Evolutionary conservation across 192 early-diverging fungal species (phyloP), one percentile per base, ranked within the genome.

Genomic region (Geosiphon pyriformis): DNA sequence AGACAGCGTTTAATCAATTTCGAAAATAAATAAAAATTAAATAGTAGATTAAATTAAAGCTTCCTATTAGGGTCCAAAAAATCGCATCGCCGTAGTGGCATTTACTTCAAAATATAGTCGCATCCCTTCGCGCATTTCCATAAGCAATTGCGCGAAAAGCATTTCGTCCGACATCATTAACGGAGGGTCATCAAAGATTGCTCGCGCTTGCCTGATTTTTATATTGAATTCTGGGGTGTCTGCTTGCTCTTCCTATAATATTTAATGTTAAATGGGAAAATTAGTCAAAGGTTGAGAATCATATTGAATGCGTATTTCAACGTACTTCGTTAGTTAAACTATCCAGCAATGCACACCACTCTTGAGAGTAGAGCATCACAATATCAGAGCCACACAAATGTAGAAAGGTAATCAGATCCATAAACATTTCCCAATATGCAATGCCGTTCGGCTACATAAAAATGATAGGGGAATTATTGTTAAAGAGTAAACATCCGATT

Each of bases 171-270:
- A 50, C 31, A 75, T 56, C 25, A 64, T 65, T 34, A 72, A 61
- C 32, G 77, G 71, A 23, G 77, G 77, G 48, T 72, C 53, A 48
- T 72, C 64, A 61, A 78, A 78, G 71, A 78, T 78, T n/a, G 55
- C 20, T 48, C 68, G 69, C 30, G 62, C 69, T 26, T 61, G 33
- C 54, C 46, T 53, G 12, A 70, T 42, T 49, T 62, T 70, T 15
- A 51, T n/a, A 2, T 46, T 23, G 20, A 70, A 70, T 48, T 55
- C 46, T 8, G 30, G 22, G 11, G 26, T 18, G 6, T 10, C 10
- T 2, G 55, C 30, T 33, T 51, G 31, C 3, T 48, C n/a, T 33
- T 70, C 18, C 6, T 66, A 22, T 32, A 37, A 4, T 20, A 55
- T 29, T 15, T 37, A 37, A 7, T 3, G 54, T 23, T 2, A 27